Evolutionary conservation across 345 rosid species (phyloP), one percentile per base, ranked within the genome.

Genomic region (Zanthoxylum bungeanum): DNA sequence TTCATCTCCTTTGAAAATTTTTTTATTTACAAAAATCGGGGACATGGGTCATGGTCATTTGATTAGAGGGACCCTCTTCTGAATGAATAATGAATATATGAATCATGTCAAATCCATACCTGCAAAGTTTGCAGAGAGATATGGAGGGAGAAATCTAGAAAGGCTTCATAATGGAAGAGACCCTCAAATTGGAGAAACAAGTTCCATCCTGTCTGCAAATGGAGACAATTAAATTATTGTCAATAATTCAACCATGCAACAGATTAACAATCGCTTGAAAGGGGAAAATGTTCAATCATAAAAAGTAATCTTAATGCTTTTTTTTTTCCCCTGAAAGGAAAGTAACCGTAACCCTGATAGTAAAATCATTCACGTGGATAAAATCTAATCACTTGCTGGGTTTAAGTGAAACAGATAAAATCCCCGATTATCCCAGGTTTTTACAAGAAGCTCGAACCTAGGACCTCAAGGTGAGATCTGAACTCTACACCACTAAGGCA

Each of bases 131-230:
- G 31, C 64, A 61, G 57, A 61, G 19, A 31, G 49, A 34, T 64
- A 28, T 11, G 50, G 40, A 22, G 70, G 6, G 65, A 68, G 62
- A 69, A 17, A 33, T 39, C 65, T 42, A 59, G 75, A 73, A 65
- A 64, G 61, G 40, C 30, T 25, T 28, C 51, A 47, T 17, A 10
- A 37, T 56, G 70, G 37, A 10, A 14, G 60, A 40, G 31, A 66
- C 34, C 51, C 39, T 22, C 70, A 53, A 64, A 33, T 17, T 36
- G 58, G 28, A 44, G 37, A 53, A 56, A 33, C 59, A 39, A 37
- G 44, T 39, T 47, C 62, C 57, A 72, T 75, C 67, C n/a, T 72
- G 79, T 72, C 72, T 39, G 71, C 73, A 55, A 53, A 42, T 37
- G 67, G 21, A 28, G 79, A 61, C 78, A 66, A 40, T 21, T 34